Conservation (phyloP, 2,329 filamentous ascomycete species). For the Alternaria brassicicola region DNA sequence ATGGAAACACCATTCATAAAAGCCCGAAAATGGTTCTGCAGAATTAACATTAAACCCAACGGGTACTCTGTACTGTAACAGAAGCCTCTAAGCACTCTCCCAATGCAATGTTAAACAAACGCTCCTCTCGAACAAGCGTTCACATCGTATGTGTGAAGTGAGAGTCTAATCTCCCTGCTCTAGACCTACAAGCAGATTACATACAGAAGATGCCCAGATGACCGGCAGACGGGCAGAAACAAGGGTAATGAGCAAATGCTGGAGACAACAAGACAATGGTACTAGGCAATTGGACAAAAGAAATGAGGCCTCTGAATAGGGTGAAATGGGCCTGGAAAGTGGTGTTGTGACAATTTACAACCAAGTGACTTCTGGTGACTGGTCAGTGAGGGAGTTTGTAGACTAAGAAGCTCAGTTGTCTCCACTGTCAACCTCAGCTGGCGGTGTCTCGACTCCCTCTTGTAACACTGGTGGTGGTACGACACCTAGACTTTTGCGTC, state of each 20-base stretch:
- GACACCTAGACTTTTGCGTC: constrained; percentile 41
- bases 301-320: constrained; percentile 14
- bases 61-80: background rate
- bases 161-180: background rate
- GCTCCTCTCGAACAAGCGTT: constrained; percentile 7
- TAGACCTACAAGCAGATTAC: constrained; percentile 6
- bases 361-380: constrained; percentile 19
- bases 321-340: background rate
- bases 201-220: constrained; percentile 17
- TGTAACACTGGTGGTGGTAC: constrained; percentile 32
- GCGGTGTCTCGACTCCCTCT: constrained; percentile 36
- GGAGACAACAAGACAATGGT: constrained; percentile 10
- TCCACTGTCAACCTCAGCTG: constrained; percentile 28
- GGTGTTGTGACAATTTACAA: constrained; percentile 27
- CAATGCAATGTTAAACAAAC: constrained; percentile 5
- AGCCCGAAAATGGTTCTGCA: background rate
- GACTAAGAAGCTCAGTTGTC: constrained; percentile 5
- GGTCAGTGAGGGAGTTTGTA: background rate
- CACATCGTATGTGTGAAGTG: constrained; percentile 9
- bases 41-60: constrained; percentile 16
- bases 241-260: constrained; percentile 10
- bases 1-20: background rate
- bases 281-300: constrained; percentile 11
- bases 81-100: background rate
- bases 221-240: constrained; percentile 17